These are phyloP conservation scores for Peterozyma xylosa DNA, from an alignment of 805 yeast species.

Conservation along the genomic window DNA sequence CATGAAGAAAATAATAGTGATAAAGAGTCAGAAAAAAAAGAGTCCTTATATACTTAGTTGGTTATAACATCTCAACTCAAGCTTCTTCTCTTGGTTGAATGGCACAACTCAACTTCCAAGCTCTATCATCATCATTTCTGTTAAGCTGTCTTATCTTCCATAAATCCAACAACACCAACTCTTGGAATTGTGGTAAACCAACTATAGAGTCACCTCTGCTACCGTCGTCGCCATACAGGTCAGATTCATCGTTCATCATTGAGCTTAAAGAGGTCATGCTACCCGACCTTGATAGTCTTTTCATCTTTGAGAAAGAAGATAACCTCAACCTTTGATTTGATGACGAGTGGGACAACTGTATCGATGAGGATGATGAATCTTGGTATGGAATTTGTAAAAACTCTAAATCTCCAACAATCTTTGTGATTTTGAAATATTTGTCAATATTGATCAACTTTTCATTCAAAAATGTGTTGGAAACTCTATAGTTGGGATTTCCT, in stretches of 20 bases:
- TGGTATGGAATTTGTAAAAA: constrained; percentile 57
- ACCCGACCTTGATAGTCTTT: constrained; percentile 14
- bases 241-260: neutral
- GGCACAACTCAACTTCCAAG: constrained; percentile 63
- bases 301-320: constrained; percentile 25
- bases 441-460: constrained; percentile 65
- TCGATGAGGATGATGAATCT: constrained; percentile 14
- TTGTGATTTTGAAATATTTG: constrained; percentile 60
- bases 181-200: constrained; percentile 37
- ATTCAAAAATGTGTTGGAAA: constrained; percentile 46
- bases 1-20: too few relatives aligned
- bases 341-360: constrained; percentile 12
- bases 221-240: neutral
- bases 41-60: too few relatives aligned
- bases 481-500: constrained; percentile 67
- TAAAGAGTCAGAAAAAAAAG: too few relatives aligned
- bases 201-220: constrained; percentile 16
- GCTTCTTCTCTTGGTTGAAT: constrained; percentile 42
- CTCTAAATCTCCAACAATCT: constrained; percentile 60
- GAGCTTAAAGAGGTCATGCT: neutral
- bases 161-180: constrained; percentile 57
- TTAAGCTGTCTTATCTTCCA: constrained; percentile 64
- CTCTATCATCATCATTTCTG: constrained; percentile 55
- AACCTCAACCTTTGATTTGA: constrained; percentile 19
- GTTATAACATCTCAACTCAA: too few relatives aligned